Percentiles rank a stretch among this genome's conserved stretches.
phyloP scores from a whole-genome alignment of 2,329 filamentous ascomycete genomes.

The Chaetoscypha palmicola region DNA sequence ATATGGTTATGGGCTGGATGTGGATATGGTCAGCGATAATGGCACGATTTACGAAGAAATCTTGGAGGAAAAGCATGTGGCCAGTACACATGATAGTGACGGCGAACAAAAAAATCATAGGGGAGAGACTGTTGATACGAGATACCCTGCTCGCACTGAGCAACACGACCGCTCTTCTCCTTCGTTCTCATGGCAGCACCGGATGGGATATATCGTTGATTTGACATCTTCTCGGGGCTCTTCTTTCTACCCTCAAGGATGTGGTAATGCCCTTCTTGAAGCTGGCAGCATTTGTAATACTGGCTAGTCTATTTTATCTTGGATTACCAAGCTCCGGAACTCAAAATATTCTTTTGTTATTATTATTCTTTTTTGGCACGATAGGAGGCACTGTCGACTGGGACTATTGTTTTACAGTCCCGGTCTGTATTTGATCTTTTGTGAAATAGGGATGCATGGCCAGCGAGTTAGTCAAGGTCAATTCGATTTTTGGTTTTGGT shows the following conservation, averaged over 20 bases:
- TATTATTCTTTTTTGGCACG: constrained; percentile 12
- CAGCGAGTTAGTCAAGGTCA: constrained; percentile 6
- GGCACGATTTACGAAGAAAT: constrained; percentile 18
- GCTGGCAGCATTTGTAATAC: constrained; percentile 26
- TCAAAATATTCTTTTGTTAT: constrained; percentile 17
- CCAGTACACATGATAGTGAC: constrained; percentile 2
- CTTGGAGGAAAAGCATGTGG: constrained; percentile 4
- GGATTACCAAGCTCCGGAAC: constrained; percentile 12
- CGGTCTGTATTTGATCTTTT: constrained; percentile 2
- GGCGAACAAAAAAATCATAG: constrained; percentile 5
- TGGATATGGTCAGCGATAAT: constrained; percentile 17
- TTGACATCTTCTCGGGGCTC: constrained; percentile 13
- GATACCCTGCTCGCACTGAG: constrained; percentile 26
- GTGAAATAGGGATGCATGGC: constrained; percentile 4
- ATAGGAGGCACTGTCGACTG: not conserved
- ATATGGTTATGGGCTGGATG: constrained; percentile 19
- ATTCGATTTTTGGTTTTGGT: not conserved
- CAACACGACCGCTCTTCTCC: constrained; percentile 18
- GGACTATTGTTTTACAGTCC: constrained; percentile 2
- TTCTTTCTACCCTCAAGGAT: constrained; percentile 11
- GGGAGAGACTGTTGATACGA: constrained; percentile 13
- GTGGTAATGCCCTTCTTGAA: constrained; percentile 16
- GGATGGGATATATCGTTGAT: constrained; percentile 13
- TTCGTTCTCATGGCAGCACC: constrained; percentile 12
- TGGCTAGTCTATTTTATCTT: constrained; percentile 11